Evolutionary conservation across 164 flowering plant genomes (phyloP), one percentile per base, ranked within the genome.

Genomic region (Cinnamomum micranthum): DNA sequence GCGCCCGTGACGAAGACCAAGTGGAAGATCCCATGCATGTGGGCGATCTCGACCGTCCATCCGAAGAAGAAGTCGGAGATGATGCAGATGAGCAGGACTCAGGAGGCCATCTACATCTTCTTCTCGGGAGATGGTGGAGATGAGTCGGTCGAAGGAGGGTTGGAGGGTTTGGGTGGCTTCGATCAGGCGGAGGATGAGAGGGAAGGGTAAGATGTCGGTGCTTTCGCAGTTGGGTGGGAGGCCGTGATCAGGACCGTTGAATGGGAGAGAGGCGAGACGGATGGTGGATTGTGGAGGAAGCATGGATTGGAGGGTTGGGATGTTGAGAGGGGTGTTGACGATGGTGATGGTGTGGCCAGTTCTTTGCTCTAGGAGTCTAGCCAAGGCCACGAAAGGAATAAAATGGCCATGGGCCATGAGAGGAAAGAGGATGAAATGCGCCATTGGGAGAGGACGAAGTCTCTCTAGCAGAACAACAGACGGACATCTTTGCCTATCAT

Each of bases 271-370:
- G 51, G 62, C 71, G 51, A 76, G 11, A 50, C 47, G 63, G 70
- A 76, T 65, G 74, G 74, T 28, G 74, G 70, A 51, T 25, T 23
- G 31, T 31, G 74, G 51, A 51, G 65, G 74, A 33, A 76, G 27
- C 4, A 52, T 20, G 2, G 77, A 62, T 22, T 64, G 31, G 64
- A 76, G 63, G 41, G 47, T 71, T 2, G 50, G 55, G 74, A 71
- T 65, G 65, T 76, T 76, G 78, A 50, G 70, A 3, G 78, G 78
- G 70, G 78, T 76, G 78, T 41, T 71, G 27, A 76, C 70, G 52
- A 65, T 2, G 78, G 70, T 71, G 63, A 71, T 55, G 4, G 74
- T 65, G 63, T 47, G 71, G 62, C n/a, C 19, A 15, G 47, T 63
- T 70, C 51, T n/a, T 20, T 76, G 41, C 31, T 63, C 50, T 1